A percentile compares a stretch with the other conserved stretches of the same genome.
Evolutionary conservation across 2,329 filamentous ascomycete species (phyloP).

Genomic region (Nemania sp.): DNA sequence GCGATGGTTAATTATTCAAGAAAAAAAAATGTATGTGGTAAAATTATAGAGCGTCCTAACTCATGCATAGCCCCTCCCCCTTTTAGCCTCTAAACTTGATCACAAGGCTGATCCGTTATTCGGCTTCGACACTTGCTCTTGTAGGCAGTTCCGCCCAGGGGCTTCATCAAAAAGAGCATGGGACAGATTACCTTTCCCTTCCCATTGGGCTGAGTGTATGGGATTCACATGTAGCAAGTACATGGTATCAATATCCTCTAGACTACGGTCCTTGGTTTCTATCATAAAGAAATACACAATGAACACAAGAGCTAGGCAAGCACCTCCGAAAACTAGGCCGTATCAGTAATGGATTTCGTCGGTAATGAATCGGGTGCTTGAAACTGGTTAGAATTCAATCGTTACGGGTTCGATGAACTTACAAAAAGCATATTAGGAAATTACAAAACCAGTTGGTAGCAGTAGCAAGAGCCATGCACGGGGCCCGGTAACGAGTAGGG

Average conservation of each 20-base stretch:
- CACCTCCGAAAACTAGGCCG: constrained; percentile 72
- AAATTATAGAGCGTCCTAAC: too few species aligned
- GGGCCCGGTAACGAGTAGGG: constrained; percentile 58
- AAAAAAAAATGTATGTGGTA: too few species aligned
- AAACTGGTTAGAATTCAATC: constrained; percentile 29
- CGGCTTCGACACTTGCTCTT: background rate
- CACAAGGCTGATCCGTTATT: too few species aligned
- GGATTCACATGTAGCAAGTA: constrained; percentile 60
- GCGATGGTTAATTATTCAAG: too few species aligned
- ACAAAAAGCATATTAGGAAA: constrained; percentile 59
- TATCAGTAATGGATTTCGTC: constrained; percentile 69
- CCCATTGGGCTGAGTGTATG: constrained; percentile 48
- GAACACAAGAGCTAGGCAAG: constrained; percentile 62
- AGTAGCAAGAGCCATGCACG: constrained; percentile 59
- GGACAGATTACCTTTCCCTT: too few species aligned
- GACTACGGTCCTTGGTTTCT: constrained; percentile 70
- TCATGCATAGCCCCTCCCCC: too few species aligned
- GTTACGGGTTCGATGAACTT: constrained; percentile 25
- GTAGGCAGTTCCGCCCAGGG: too few species aligned
- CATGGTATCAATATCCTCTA: constrained; percentile 80
- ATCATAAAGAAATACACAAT: constrained; percentile 78
- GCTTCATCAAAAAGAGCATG: too few species aligned
- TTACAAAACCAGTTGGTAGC: constrained; percentile 68
- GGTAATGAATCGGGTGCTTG: constrained; percentile 70
- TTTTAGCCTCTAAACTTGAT: too few species aligned